Evolutionary conservation across 306 rosid genomes (phyloP), one percentile per base, ranked within the genome.

Genomic region (Fagus sylvatica): DNA sequence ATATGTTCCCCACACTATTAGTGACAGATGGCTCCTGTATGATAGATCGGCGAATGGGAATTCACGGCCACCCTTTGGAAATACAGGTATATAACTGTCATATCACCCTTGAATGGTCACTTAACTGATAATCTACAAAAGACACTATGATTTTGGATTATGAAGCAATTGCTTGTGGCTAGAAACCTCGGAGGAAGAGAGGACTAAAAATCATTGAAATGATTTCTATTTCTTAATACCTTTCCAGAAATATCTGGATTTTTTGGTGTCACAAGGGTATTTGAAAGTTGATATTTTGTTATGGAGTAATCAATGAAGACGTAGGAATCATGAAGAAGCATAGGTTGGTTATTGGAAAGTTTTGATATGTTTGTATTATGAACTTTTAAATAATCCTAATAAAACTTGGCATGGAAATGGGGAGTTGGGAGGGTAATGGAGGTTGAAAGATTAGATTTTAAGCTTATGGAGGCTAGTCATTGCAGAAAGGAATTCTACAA

Each of bases 31-130:
- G 96, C 55, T 85, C 98, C 74, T 93, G 96, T 88, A 93, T 93
- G 98, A 91, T 93, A 81, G 98, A 93, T 89, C 86, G 98, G 6
- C 90, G 98, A 61, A 91, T 93, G 98, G 98, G 98, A 54, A 93
- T 89, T 79, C 98, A 93, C 69, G 98, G 98, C 57, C 98, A 93
- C 85, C 98, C 98, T 70, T 76, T 93, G 59, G 96, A 93, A 81
- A 93, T 93, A 69, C 98, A 90, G 93, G 96, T 93, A 79, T 43
- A 54, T 46, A 62, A 43, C 46, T 80, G 72, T 77, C 59, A 36
- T 53, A 41, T 81, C 74, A 37, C 64, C 57, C 77, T 72, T 73
- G 55, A 36, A 7, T 69, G 17, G 7, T 70, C 41, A 46, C 37
- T 46, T 12, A 12, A 6, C 2, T 46, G 28, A 22, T 48, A 46